Evolutionary conservation across 352 stramenopile species (phyloP), one percentile per base, ranked within the genome.

Genomic region (Phytophthora fragariaefolia): DNA sequence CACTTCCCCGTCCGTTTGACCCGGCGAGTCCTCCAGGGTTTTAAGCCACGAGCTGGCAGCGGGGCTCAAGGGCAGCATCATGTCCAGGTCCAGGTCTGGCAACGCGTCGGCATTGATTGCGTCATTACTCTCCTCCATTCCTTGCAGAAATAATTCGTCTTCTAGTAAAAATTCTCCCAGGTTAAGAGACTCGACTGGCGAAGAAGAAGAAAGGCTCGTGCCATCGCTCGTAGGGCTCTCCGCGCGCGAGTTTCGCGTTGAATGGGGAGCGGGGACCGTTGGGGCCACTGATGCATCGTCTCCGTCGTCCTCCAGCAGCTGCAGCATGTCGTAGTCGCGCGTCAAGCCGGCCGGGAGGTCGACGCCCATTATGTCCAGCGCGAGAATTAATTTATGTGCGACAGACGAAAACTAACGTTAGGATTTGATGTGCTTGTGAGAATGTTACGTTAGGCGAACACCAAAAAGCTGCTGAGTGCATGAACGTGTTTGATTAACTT

Each of bases 41-140:
- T 74, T 58, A 28, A 65, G 69, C 38, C 67, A 83, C 45, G 38
- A 55, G 20, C 47, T 73, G 34, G 42, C 24, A 8, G 15, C 15
- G 1, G 80, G 77, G 24, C 74, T 85, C 3, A 78, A 71, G 20
- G 79, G 85, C 42, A 82, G 69, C 49, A 83, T 68, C 50, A 80
- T 55, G 53, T 85, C 80, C 22, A 69, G 38, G 54, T 88, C 79
- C 22, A 69, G 38, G 54, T 88, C 79, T 1, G 78, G 79, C 43
- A 78, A 63, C 22, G 53, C 53, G n/a, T 78, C 69, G 20, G 79
- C 6, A 34, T 72, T 59, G 45, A 80, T 55, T 57, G 73, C 66
- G 22, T 76, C 62, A 42, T 54, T 46, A 52, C 38, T 42, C 26
- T 58, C 18, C 47, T 65, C 17, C 27, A 61, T 53, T 26, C 61